Evolutionary conservation across 495 filamentous ascomycete genomes (phyloP).

Genomic region (Lophiotrema nucula): DNA sequence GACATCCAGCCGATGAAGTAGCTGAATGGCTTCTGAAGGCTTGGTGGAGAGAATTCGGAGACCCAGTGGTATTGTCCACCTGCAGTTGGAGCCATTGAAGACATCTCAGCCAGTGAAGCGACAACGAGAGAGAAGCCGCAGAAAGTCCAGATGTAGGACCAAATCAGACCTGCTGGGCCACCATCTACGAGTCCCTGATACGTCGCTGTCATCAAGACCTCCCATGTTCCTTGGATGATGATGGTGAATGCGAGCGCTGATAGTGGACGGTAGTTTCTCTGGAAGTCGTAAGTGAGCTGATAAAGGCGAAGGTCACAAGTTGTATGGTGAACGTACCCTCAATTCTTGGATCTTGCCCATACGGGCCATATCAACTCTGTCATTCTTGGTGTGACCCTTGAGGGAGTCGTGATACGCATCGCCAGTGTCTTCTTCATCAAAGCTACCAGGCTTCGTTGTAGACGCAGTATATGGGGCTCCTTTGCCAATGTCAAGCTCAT

Average conservation of each 20-base stretch:
- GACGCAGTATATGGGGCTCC: too few species aligned
- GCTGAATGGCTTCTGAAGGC: slow-evolving; percentile 36
- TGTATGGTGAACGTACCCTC: slow-evolving; percentile 6
- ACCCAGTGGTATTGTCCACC: slow-evolving; percentile 44
- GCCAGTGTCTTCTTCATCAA: slow-evolving; percentile 20
- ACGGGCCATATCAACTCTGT: slow-evolving; percentile 22
- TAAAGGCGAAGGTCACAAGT: background rate
- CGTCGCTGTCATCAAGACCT: slow-evolving; percentile 26
- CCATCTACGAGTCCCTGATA: slow-evolving; percentile 37
- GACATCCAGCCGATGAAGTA: slow-evolving; percentile 53
- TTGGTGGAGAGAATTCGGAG: slow-evolving; percentile 38
- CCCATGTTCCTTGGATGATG: slow-evolving; percentile 32
- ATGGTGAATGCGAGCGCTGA: slow-evolving; percentile 34
- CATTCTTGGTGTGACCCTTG: slow-evolving; percentile 23
- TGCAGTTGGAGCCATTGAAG: slow-evolving; percentile 34
- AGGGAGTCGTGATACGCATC: slow-evolving; percentile 17
- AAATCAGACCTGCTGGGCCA: slow-evolving; percentile 36
- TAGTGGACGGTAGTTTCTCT: slow-evolving; percentile 32
- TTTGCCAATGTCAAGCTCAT: background rate
- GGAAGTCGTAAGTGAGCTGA: background rate
- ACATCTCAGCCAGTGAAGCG: slow-evolving; percentile 33
- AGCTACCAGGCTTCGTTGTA: background rate
- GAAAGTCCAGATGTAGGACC: slow-evolving; percentile 28
- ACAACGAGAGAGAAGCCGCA: slow-evolving; percentile 17
- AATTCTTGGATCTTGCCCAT: slow-evolving; percentile 33